Evolutionary conservation across 2,329 filamentous ascomycete genomes (phyloP).

Genomic region (Ophiostoma perfectum): DNA sequence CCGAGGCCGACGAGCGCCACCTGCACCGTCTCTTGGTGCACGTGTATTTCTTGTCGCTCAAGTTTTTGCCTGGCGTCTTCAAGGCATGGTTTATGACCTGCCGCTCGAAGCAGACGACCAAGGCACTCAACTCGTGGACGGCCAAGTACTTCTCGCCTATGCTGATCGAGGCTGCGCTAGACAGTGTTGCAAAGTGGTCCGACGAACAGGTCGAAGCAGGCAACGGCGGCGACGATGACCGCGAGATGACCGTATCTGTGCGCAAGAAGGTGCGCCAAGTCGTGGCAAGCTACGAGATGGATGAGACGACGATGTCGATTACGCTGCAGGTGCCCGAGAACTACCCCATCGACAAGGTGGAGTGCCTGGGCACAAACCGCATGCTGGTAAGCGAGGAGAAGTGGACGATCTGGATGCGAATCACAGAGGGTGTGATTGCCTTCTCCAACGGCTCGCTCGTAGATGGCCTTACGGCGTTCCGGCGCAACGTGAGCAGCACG

Average conservation of each 20-base stretch:
- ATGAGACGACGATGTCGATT: constrained; percentile 79
- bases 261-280: constrained; percentile 68
- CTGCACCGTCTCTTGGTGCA: constrained; percentile 81
- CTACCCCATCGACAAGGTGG: constrained; percentile 76
- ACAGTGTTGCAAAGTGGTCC: constrained; percentile 64
- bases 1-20: constrained; percentile 60
- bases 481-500: constrained; percentile 77
- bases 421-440: constrained; percentile 85
- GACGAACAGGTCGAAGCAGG: constrained; percentile 44
- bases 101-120: constrained; percentile 71
- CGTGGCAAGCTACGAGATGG: constrained; percentile 76
- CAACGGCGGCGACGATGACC: constrained; percentile 35
- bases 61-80: constrained; percentile 70
- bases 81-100: constrained; percentile 81
- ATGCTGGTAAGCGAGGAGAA: constrained; percentile 86
- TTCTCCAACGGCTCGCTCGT: constrained; percentile 86
- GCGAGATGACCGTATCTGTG: constrained; percentile 62
- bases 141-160: constrained; percentile 73
- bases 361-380: constrained; percentile 70
- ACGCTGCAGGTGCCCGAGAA: constrained; percentile 72
- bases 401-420: constrained; percentile 87
- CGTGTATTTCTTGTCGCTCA: constrained; percentile 76
- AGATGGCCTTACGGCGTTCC: constrained; percentile 80
- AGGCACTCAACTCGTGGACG: constrained; percentile 78
- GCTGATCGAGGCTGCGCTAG: constrained; percentile 59